Evolutionary conservation across 768 basidiomycete species (phyloP), one percentile per base, ranked within the genome.

Genomic region (Agaricus subrufescens): DNA sequence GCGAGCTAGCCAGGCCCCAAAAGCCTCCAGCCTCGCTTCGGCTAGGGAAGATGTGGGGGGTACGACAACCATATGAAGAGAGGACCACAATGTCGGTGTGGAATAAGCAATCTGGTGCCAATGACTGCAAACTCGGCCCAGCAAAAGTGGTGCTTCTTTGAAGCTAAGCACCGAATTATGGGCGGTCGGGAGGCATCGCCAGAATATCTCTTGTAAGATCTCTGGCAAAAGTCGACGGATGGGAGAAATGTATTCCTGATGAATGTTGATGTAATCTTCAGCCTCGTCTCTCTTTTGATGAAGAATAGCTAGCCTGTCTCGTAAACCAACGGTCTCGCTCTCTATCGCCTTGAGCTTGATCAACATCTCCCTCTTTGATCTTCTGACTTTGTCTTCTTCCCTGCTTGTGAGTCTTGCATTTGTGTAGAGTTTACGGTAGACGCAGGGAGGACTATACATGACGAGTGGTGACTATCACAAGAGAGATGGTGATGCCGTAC

Each of bases 41-140:
- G 2, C 40, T 42, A 0, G 40, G n/a, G 14, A 12, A 31, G 19
- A 30, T 23, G 27, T 14, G 44, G 11, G 39, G 34, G 6, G 3
- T 29, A 29, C 29, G 27, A 19, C 0, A n/a, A 11, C 14, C 39
- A 60, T 54, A 39, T 60, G 59, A 15, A 60, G 43, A 19, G 43
- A 43, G 10, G 56, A 27, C 60, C 60, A 61, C 5, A 61, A 48
- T 25, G 39, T 44, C 3, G 56, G 56, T 5, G 56, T 55, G 45
- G 30, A 43, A 10, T 43, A 14, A 6, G 46, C 39, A 38, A 60
- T 30, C 47, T 49, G 44, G 26, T 56, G 40, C 60, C 60, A 61
- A 9, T 34, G 37, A 27, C 52, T 46, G 27, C 60, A 61, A n/a
- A 61, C 60, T 25, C 54, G 40, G n/a, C 56, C 57, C 14, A 61